Percentiles rank a stretch among this genome's conserved stretches.
Evolutionary conservation across 805 yeast species (phyloP).

Genomic region (Nakazawaea peltata): DNA sequence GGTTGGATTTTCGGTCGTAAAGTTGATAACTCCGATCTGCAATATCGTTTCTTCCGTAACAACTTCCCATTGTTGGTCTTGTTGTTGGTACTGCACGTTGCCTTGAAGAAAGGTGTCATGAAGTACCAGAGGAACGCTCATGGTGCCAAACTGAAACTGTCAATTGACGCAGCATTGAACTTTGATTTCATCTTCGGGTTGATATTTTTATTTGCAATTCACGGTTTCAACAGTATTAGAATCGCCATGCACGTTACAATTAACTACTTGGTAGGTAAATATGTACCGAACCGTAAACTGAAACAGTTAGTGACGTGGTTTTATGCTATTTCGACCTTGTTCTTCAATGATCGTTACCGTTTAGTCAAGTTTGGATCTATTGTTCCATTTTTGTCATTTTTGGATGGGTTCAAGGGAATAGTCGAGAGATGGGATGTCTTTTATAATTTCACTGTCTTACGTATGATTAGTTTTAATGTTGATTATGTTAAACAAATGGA

Average conservation of each 20-base stretch:
- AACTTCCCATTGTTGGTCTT: slow-evolving; percentile 59
- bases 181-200: slow-evolving; percentile 74
- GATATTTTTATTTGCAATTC: slow-evolving; percentile 60
- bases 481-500: slow-evolving; percentile 50
- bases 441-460: slow-evolving; percentile 79
- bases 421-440: slow-evolving; percentile 94
- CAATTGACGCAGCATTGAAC: slow-evolving; percentile 31
- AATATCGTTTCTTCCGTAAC: slow-evolving; percentile 81
- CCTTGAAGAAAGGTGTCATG: slow-evolving; percentile 43
- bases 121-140: too few relatives aligned
- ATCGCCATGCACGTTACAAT: slow-evolving; percentile 50
- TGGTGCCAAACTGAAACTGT: slow-evolving; percentile 18
- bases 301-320: slow-evolving; percentile 55
- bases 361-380: slow-evolving; percentile 37
- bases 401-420: slow-evolving; percentile 70
- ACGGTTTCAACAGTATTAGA: slow-evolving; percentile 68
- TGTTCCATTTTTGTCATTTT: slow-evolving; percentile 30
- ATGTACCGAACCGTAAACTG: slow-evolving; percentile 22
- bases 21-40: slow-evolving; percentile 89
- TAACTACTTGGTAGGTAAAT: slow-evolving; percentile 42
- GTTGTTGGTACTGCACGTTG: slow-evolving; percentile 46
- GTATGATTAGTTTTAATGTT: slow-evolving; percentile 76
- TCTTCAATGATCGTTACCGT: slow-evolving; percentile 65
- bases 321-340: slow-evolving; percentile 72
- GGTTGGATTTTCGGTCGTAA: slow-evolving; percentile 92